A percentile compares a stretch with the other conserved stretches of the same genome.
phyloP scores from a whole-genome alignment of 306 rosid species.

The Acacia acuminata region DNA sequence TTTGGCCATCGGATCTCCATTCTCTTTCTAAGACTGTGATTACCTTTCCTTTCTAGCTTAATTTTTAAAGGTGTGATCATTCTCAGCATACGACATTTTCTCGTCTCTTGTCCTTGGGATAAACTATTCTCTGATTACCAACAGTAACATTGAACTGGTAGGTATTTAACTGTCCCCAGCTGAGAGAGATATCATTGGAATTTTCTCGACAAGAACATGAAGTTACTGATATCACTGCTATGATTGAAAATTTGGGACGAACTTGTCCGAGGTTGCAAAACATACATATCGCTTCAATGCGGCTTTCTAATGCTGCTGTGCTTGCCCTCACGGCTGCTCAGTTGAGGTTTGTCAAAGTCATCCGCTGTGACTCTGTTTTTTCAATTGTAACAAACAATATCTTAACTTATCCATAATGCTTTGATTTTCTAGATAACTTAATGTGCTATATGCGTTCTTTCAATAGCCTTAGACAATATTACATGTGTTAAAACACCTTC shows the following conservation, averaged over 20 bases:
- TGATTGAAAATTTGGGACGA: constrained; percentile 69
- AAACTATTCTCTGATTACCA: constrained; percentile 23
- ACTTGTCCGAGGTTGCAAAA: constrained; percentile 70
- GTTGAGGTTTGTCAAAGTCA: constrained; percentile 51
- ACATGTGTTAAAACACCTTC: not conserved
- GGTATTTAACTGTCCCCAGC: constrained; percentile 73
- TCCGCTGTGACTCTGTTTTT: not conserved
- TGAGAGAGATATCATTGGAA: constrained; percentile 68
- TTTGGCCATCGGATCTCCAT: constrained; percentile 77
- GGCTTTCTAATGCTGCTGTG: constrained; percentile 69
- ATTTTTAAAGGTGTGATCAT: not conserved
- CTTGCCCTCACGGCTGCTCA: constrained; percentile 72
- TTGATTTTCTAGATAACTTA: not conserved
- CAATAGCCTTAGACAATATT: not conserved
- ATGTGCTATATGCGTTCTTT: not conserved
- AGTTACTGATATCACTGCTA: constrained; percentile 51
- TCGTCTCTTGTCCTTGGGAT: not conserved
- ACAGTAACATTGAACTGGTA: constrained; percentile 28
- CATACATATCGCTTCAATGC: constrained; percentile 67
- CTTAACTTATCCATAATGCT: not conserved
- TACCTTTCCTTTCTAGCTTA: constrained; percentile 14
- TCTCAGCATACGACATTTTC: not conserved
- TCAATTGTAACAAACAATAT: not conserved
- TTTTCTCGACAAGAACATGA: constrained; percentile 66
- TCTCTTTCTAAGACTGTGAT: constrained; percentile 76